A percentile compares a stretch with the other conserved stretches of the same genome.
These are phyloP conservation scores for Fusarium sp. DNA, from an alignment of 2,329 filamentous ascomycete species.

Conservation along the genomic window DNA sequence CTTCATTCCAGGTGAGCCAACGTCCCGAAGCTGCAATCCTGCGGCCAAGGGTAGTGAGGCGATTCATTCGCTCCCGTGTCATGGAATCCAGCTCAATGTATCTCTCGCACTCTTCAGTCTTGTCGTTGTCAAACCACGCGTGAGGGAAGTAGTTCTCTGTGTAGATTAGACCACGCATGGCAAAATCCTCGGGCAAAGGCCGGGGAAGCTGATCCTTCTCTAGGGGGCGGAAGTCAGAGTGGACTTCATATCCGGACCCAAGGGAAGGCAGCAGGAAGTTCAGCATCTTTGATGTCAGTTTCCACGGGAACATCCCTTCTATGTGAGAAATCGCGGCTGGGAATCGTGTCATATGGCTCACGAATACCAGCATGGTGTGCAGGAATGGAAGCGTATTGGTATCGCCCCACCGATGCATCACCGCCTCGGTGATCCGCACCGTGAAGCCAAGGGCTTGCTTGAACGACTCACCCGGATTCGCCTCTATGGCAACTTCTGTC, in stretches of 20 bases:
- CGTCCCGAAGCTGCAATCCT: slow-evolving; percentile 56
- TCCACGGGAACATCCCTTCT: slow-evolving; percentile 40
- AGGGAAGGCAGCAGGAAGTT: no score
- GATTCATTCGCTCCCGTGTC: slow-evolving; percentile 64
- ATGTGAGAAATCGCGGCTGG: slow-evolving; percentile 59
- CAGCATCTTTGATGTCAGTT: no score
- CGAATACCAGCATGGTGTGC: slow-evolving; percentile 51
- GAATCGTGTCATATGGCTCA: slow-evolving; percentile 58
- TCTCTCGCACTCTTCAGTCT: no score
- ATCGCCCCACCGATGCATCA: slow-evolving; percentile 50
- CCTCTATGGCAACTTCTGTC: slow-evolving; percentile 40
- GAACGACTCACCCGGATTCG: slow-evolving; percentile 45
- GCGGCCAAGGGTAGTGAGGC: slow-evolving; percentile 69
- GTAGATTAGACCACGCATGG: slow-evolving; percentile 73
- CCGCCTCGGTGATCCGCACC: slow-evolving; percentile 57
- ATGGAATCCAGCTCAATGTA: no score
- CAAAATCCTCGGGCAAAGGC: slow-evolving; percentile 77
- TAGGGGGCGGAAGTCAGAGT: slow-evolving; percentile 58
- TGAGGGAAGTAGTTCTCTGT: slow-evolving; percentile 68
- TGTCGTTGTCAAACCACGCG: slow-evolving; percentile 65
- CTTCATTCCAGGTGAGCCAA: slow-evolving; percentile 60
- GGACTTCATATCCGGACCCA: no score
- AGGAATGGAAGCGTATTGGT: no score
- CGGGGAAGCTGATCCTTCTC: slow-evolving; percentile 57
- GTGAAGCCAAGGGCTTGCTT: slow-evolving; percentile 55